Evolutionary conservation across 176 grass and related monocot genomes (phyloP), one percentile per base, ranked within the genome.

Genomic region (Oryza meyeriana): DNA sequence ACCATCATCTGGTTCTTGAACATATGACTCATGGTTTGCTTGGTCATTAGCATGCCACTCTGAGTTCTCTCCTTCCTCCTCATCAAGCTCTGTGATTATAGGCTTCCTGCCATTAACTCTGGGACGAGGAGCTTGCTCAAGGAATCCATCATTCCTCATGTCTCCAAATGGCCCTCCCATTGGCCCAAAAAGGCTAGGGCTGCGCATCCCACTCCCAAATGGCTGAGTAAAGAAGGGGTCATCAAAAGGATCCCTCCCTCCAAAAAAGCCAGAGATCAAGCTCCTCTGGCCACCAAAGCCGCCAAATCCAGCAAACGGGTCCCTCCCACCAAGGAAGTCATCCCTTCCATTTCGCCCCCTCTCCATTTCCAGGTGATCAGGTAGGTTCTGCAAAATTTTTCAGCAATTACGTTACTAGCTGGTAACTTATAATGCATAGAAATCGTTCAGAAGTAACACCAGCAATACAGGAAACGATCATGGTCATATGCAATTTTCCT

Each of bases 1-100:
- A 93, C 90, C 96, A 82, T 95, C 93, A 69, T 99, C 91, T 3
- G 89, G 93, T 76, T 95, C 89, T 72, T 92, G 87, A 81, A 99
- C 93, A 81, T 83, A 84, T 0, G 72, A 76, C n/a, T 57, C 87
- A 26, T 84, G 79, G 48, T 32, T 86, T 6, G 48, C 4, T 36
- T 87, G 59, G 25, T 75, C 4, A 1, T 64, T 76, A 27, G 5
- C 22, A 8, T 64, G 70, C 12, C 69, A 30, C 12, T 71, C 81
- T 18, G 12, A 31, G 0, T 88, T 80, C 27, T 81, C 82, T 17
- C 50, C 80, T 6, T 87, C 84, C 0, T 90, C 92, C 12, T 83
- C 93, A 33, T 84, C 81, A 31, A 99, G 52, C 77, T 99, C 96
- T 18, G 84, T 86, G 17, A 99, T 99, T 12, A 93, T 75, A 83